phyloP scores from a whole-genome alignment of 73 alveolate species.

The Paramecium sexaurelia region DNA sequence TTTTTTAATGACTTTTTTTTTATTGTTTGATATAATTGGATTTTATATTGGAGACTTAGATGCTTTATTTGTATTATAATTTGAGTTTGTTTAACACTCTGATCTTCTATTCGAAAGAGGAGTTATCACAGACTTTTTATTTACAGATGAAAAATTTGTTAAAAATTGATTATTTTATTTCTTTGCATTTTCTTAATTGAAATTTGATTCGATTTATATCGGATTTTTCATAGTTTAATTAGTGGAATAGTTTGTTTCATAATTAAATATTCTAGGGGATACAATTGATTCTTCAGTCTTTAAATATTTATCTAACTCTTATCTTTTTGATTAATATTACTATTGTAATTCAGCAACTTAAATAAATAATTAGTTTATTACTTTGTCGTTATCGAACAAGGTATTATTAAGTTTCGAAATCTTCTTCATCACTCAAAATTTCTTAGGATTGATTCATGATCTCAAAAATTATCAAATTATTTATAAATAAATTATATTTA shows the following conservation, averaged over 20 bases:
- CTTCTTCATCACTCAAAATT: conserved; percentile 17
- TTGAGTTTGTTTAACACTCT: background rate
- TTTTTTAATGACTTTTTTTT: background rate
- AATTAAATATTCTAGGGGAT: background rate
- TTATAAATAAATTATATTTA: background rate
- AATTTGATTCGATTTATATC: background rate
- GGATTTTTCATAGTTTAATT: background rate
- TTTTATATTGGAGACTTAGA: background rate
- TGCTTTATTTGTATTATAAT: background rate
- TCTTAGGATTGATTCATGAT: background rate
- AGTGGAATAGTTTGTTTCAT: background rate
- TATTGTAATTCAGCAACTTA: background rate
- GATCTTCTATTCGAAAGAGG: background rate
- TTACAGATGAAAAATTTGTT: background rate
- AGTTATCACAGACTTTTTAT: background rate
- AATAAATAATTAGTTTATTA: background rate
- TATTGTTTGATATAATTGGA: background rate
- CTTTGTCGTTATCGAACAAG: background rate
- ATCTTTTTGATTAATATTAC: background rate
- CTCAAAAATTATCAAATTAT: background rate
- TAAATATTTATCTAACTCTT: conserved; percentile 1
- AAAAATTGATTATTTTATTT: background rate
- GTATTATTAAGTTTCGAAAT: conserved; percentile 14
- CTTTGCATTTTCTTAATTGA: background rate
- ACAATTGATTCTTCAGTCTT: background rate